phyloP scores from a whole-genome alignment of 768 basidiomycete species.

The Mycena olivaceomarginata region DNA sequence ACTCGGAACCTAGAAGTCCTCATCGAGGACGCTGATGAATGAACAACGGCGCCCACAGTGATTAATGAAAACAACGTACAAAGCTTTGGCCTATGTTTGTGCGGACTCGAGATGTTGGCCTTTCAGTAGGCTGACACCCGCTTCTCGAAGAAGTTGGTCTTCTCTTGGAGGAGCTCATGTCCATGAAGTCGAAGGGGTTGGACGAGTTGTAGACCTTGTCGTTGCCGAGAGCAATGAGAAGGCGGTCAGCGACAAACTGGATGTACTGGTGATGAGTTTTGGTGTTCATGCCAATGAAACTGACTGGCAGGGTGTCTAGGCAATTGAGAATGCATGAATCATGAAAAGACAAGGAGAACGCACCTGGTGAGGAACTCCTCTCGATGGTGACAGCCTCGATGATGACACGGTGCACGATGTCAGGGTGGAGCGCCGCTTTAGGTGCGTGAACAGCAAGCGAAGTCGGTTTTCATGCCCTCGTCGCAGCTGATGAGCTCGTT shows the following conservation, averaged over 20 bases:
- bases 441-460: constrained; percentile 85
- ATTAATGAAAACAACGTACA: constrained; percentile 49
- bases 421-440: constrained; percentile 81
- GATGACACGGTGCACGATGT: constrained; percentile 75
- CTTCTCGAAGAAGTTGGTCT: constrained; percentile 91
- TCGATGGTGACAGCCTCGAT: constrained; percentile 81
- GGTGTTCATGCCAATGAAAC: constrained; percentile 85
- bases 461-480: constrained; percentile 90
- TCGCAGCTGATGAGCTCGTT: constrained; percentile 92
- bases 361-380: constrained; percentile 80
- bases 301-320: constrained; percentile 78
- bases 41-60: constrained; percentile 22
- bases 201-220: constrained; percentile 74
- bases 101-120: constrained; percentile 70
- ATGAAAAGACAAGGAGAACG: background rate
- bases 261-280: constrained; percentile 83
- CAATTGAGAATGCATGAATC: background rate
- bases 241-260: constrained; percentile 83
- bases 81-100: constrained; percentile 52
- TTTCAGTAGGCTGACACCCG: constrained; percentile 81
- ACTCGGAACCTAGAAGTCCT: constrained; percentile 54
- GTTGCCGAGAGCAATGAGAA: constrained; percentile 82
- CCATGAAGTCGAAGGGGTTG: constrained; percentile 82
- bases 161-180: constrained; percentile 85
- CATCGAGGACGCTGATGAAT: constrained; percentile 54